These are phyloP conservation scores for Colletotrichum australisinense DNA, from an alignment of 2,329 filamentous ascomycete species.

Conservation along the genomic window DNA sequence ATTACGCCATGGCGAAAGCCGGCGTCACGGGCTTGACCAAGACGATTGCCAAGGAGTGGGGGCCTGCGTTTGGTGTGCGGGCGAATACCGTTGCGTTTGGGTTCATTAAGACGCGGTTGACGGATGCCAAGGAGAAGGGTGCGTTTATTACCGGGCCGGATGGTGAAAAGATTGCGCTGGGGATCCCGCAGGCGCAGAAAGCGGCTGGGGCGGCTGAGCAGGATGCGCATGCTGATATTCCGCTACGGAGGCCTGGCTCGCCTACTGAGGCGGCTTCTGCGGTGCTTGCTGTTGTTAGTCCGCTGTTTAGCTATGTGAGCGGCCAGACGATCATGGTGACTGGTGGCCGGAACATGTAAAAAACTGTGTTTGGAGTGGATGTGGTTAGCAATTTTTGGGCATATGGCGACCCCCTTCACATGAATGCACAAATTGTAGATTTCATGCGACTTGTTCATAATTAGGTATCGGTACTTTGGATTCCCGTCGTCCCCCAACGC, in stretches of 20 bases:
- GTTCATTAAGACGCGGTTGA: constrained; percentile 82
- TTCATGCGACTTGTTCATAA: constrained; percentile 27
- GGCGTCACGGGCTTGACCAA: constrained; percentile 86
- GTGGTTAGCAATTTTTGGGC: not conserved
- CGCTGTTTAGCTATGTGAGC: constrained; percentile 85
- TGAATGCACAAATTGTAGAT: not conserved
- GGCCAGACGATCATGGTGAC: constrained; percentile 91
- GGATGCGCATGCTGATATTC: constrained; percentile 74
- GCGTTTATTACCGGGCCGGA: constrained; percentile 82
- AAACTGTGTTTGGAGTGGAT: not conserved
- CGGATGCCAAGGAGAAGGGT: constrained; percentile 85
- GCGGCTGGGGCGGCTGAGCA: constrained; percentile 54
- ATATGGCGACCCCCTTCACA: not conserved
- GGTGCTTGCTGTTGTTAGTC: constrained; percentile 83
- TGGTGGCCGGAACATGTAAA: constrained; percentile 74
- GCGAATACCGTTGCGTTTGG: constrained; percentile 89
- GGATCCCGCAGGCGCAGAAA: constrained; percentile 74
- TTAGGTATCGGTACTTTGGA: constrained; percentile 35
- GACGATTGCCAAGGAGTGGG: constrained; percentile 92
- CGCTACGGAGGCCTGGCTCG: constrained; percentile 79
- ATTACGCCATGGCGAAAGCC: constrained; percentile 88
- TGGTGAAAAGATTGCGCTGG: constrained; percentile 79
- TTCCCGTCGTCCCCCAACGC: constrained; percentile 33
- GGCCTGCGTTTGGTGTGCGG: constrained; percentile 83
- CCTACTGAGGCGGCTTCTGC: constrained; percentile 84